Base-by-base conservation (phyloP, 441 rosid genomes). In the Mallotus repandus region DNA sequence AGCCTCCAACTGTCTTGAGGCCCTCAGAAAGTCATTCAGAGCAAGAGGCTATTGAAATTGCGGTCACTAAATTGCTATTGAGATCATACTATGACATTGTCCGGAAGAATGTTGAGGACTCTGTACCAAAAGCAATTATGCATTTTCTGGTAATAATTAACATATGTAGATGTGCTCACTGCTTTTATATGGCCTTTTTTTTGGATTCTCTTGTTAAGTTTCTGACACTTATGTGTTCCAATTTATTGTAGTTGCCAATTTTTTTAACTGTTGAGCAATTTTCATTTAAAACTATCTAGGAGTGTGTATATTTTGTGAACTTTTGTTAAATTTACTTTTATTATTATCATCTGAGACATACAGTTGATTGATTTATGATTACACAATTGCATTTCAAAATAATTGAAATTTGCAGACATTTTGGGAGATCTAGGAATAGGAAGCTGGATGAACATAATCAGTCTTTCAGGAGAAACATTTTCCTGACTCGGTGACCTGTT, bases 61-160 rank as follows among this genome's bases (percentile, higher is more conserved):
- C 82, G 19, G 83, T 91, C 64, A 96, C 94, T 18, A 96, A 91
- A 79, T 80, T 89, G 74, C 87, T 93, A 43, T 82, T 96, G 80
- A 86, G 85, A 82, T 96, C 99, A 13, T 95, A 93, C 80, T 95
- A 93, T 41, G 93, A 95, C 82, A 93, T 95, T 81, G 98, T 90
- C 41, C 81, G 99, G 80, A 96, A 89, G 89, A 93, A 93, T 82
- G 79, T 91, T 4, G 97, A 93, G 82, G 98, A 96, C 76, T 80
- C 82, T 29, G 78, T 93, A 45, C 98, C 99, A 9, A 96, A 96
- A 86, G 96, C 98, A 68, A 88, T 96, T 75, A 96, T 96, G 93
- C 99, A 91, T 80, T 96, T 96, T 82, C 86, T 96, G 97, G 98
- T 96, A 83, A 83, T 73, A 68, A 63, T 58, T 45, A 14, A 68